A percentile compares a stretch with the other conserved stretches of the same genome.
Conservation (phyloP, 1,284 basidiomycete genomes). For the Trichosporon sp. region DNA sequence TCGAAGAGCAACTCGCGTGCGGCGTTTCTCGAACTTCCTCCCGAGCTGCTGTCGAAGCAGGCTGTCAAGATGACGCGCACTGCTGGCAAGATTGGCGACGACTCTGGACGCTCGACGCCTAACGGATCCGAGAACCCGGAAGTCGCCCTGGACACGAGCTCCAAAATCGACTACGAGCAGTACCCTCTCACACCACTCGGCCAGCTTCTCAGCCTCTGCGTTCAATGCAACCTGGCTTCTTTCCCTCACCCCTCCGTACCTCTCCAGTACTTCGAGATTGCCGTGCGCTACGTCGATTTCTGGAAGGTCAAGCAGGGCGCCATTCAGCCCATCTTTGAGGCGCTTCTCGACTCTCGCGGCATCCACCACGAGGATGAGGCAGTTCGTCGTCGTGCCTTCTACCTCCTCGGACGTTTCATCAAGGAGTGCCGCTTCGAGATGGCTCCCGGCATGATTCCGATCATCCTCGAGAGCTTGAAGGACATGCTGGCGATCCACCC, state of each 20-base stretch:
- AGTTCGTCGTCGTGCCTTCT: slow-evolving; percentile 77
- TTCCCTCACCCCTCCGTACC: slow-evolving; percentile 85
- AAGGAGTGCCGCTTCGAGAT: slow-evolving; percentile 77
- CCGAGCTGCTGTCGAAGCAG: slow-evolving; percentile 39
- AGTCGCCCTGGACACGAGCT: slow-evolving; percentile 27
- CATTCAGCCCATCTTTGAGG: slow-evolving; percentile 77
- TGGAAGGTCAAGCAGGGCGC: slow-evolving; percentile 87
- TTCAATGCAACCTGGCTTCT: slow-evolving; percentile 73
- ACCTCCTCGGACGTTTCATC: slow-evolving; percentile 90
- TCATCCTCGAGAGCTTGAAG: slow-evolving; percentile 67
- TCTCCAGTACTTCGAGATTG: slow-evolving; percentile 90
- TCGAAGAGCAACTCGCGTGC: slow-evolving; percentile 51
- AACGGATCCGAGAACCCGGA: slow-evolving; percentile 10
- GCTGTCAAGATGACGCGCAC: slow-evolving; percentile 29
- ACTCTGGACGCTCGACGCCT: slow-evolving; percentile 37
- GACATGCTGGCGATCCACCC: slow-evolving; percentile 52
- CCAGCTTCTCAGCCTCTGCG: slow-evolving; percentile 77
- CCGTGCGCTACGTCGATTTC: slow-evolving; percentile 88
- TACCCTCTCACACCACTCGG: slow-evolving; percentile 87
- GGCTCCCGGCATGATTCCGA: slow-evolving; percentile 63
- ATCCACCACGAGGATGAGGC: slow-evolving; percentile 71
- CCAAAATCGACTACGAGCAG: slow-evolving; percentile 69
- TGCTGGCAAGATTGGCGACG: slow-evolving; percentile 22
- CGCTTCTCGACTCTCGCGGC: slow-evolving; percentile 79
- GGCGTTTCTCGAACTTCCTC: slow-evolving; percentile 47